These are phyloP conservation scores for Candida silvatica DNA, from an alignment of 805 yeast genomes.

Conservation along the genomic window DNA sequence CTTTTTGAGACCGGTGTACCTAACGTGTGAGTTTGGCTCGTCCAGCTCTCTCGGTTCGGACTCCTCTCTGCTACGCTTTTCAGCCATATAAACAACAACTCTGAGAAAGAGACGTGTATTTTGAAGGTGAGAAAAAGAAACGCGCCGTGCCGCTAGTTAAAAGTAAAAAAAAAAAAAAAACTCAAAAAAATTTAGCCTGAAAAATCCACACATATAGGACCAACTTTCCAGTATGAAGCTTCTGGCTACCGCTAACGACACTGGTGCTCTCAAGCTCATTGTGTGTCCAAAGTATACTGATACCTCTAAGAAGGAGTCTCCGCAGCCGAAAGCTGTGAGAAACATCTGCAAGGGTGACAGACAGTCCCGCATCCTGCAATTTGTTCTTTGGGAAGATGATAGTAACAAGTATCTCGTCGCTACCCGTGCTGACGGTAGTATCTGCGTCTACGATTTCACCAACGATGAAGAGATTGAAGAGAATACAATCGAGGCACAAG, in stretches of 20 bases:
- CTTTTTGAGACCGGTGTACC: constrained; percentile 25
- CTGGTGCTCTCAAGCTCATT: constrained; percentile 58
- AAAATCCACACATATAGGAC: no score
- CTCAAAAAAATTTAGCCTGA: no score
- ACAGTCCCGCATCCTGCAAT: constrained; percentile 27
- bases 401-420: constrained; percentile 29
- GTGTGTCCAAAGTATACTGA: constrained; percentile 64
- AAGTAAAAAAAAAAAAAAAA: no score
- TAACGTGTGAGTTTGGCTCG: constrained; percentile 8
- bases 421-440: constrained; percentile 33
- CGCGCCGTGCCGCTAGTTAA: no score
- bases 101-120: no score
- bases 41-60: constrained; percentile 3
- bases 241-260: constrained; percentile 56
- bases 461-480: constrained; percentile 9
- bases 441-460: constrained; percentile 29
- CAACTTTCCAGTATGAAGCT: constrained; percentile 47
- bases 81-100: neutral
- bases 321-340: constrained; percentile 49
- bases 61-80: no score
- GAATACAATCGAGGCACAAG: no score
- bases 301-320: constrained; percentile 61
- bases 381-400: constrained; percentile 14
- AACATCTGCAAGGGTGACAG: constrained; percentile 19
- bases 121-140: no score